phyloP scores from a whole-genome alignment of 2,329 filamentous ascomycete species.

The Penicillium thymicola region DNA sequence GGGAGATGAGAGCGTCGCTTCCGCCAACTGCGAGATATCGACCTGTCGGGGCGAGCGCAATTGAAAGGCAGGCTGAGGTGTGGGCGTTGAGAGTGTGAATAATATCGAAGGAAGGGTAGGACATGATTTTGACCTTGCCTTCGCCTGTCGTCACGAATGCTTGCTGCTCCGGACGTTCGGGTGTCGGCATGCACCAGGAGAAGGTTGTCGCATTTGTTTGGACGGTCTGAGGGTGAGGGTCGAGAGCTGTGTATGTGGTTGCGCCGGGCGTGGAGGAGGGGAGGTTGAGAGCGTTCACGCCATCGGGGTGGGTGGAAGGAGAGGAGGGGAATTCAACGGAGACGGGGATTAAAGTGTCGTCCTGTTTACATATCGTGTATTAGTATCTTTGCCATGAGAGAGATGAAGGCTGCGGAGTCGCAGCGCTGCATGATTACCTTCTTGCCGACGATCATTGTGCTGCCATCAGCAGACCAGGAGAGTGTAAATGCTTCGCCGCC shows the following conservation, averaged over 20 bases:
- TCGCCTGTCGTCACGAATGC: constrained; percentile 50
- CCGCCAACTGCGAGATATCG: constrained; percentile 50
- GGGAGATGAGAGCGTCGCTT: constrained; percentile 49
- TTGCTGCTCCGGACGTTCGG: constrained; percentile 38
- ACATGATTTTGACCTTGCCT: constrained; percentile 48
- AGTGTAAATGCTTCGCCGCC: constrained; percentile 50
- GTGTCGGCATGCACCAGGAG: constrained; percentile 41
- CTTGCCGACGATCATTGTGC: constrained; percentile 45
- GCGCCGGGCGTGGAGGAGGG: constrained; percentile 16
- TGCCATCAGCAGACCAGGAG: constrained; percentile 49
- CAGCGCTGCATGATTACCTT: constrained; percentile 36
- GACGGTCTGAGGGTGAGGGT: constrained; percentile 44
- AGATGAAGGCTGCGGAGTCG: background rate
- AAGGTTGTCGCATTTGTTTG: constrained; percentile 51
- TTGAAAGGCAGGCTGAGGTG: constrained; percentile 48
- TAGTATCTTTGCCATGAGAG: background rate
- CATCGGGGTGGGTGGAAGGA: constrained; percentile 29
- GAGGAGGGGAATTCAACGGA: constrained; percentile 42
- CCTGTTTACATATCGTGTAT: constrained; percentile 28
- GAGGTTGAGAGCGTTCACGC: constrained; percentile 4
- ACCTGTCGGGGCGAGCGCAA: constrained; percentile 46
- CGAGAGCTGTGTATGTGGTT: constrained; percentile 39
- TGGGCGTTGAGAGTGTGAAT: constrained; percentile 49
- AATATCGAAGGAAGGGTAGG: constrained; percentile 45
- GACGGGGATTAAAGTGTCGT: constrained; percentile 48